Evolutionary conservation across 371 early-diverging fungal species (phyloP), one percentile per base, ranked within the genome.

Genomic region (Actinomortierella wolfii): DNA sequence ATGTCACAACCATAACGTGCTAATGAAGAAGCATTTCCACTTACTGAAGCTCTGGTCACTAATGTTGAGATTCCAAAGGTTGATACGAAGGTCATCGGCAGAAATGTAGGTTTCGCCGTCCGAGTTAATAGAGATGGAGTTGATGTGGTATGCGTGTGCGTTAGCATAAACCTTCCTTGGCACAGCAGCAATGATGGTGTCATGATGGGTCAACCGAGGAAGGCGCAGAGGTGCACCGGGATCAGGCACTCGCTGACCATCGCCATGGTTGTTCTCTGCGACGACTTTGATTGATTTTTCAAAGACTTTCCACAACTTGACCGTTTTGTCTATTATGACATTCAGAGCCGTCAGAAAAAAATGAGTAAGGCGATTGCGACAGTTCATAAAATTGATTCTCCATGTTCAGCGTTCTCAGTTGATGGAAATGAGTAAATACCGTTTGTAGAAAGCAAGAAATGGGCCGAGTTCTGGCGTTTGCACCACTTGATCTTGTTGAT

Each of bases 401-500:
- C n/a, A n/a, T n/a, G n/a, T n/a, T n/a, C n/a, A 13, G 44, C 44
- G 15, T n/a, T 20, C 20, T 15, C 44, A 44, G 13, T 20, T 44
- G 3, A 34, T 34, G 34, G 34, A 4, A 34, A 4, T 34, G 11
- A 4, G 11, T 34, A 34, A 40, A 52, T 83, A 96, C 96, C 97
- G 78, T 98, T 99, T 23, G 99, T 97, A 9, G 98, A 96, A 47
- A 99, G 83, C 75, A 99, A 79, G 78, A 96, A 99, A 67, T 97
- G 97, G 21, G 96, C 93, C 41, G 95, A 87, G 77, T 96, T 97
- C 70, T 93, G 93, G 46, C 95, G 88, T 70, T 87, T 90, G 80
- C 96, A 93, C 96, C 98, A 97, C 63, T 96, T 93, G 74, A 99
- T 98, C 76, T 97, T 94, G 80, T 98, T 98, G 79, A 99, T 98